These are phyloP conservation scores for Stachybotrys echinatus DNA, from an alignment of 2,329 filamentous ascomycete genomes.

Conservation along the genomic window DNA sequence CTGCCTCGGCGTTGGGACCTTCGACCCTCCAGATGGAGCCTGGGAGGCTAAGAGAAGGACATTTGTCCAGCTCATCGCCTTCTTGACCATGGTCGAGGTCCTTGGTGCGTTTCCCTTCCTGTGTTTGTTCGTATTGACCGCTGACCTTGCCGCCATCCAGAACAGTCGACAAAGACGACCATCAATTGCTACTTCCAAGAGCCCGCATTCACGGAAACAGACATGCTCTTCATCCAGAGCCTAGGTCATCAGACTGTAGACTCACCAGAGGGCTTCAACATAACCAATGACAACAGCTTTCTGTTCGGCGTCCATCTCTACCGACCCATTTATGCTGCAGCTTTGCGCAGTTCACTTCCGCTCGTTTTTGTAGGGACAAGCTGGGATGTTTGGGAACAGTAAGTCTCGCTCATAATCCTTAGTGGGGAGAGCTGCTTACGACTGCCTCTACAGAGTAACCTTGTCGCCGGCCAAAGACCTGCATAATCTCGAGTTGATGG, in stretches of 20 bases:
- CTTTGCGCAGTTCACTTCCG: conserved; percentile 41
- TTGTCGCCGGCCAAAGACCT: conserved; percentile 10
- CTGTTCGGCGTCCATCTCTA: conserved; percentile 61
- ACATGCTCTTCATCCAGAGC: conserved; percentile 45
- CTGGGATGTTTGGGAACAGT: conserved; percentile 47
- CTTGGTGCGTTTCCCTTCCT: conserved; percentile 28
- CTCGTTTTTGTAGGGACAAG: conserved; percentile 54
- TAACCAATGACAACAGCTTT: conserved; percentile 43
- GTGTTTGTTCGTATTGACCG: background rate
- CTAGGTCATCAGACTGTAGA: conserved; percentile 49
- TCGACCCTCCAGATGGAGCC: conserved; percentile 43
- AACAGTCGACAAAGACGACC: conserved; percentile 9
- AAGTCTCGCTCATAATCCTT: conserved; percentile 13
- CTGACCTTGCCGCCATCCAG: conserved; percentile 8
- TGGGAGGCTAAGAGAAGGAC: conserved; percentile 40
- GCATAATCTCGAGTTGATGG: conserved; percentile 15
- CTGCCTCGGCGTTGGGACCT: conserved; percentile 51
- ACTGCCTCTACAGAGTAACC: background rate
- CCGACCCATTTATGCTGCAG: conserved; percentile 43
- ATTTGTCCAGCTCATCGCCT: conserved; percentile 48
- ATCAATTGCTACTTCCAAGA: conserved; percentile 50
- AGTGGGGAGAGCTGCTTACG: too few species aligned
- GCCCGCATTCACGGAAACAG: conserved; percentile 42
- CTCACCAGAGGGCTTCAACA: conserved; percentile 46
- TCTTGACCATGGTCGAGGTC: conserved; percentile 39